Evolutionary conservation across 306 rosid genomes (phyloP).

Genomic region (Arachis stenosperma): DNA sequence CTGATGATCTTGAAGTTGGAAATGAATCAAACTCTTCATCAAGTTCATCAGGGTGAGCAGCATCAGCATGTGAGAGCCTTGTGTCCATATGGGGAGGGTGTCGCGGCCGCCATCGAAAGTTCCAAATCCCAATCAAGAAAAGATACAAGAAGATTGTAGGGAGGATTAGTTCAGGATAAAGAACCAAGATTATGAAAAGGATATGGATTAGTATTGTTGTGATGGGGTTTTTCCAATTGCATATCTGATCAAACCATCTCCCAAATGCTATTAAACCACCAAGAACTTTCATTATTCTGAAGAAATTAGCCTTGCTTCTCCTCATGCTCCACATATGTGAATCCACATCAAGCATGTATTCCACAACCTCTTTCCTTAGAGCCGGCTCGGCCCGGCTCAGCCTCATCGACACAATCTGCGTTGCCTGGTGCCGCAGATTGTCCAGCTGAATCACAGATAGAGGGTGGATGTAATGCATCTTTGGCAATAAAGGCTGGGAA

Average conservation of each 20-base stretch:
- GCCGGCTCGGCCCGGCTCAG: slow-evolving; percentile 85
- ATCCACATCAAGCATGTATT: slow-evolving; percentile 92
- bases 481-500: slow-evolving; percentile 84
- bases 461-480: slow-evolving; percentile 94
- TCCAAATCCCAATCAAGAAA: slow-evolving; percentile 93
- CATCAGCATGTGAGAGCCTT: slow-evolving; percentile 81
- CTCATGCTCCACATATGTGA: slow-evolving; percentile 97
- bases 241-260: slow-evolving; percentile 86
- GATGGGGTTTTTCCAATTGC: slow-evolving; percentile 89
- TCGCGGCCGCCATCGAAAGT: slow-evolving; percentile 74
- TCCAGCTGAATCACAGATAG: slow-evolving; percentile 80
- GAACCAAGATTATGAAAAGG: slow-evolving; percentile 76
- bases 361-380: slow-evolving; percentile 81
- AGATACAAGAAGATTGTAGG: slow-evolving; percentile 85
- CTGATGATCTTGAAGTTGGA: slow-evolving; percentile 68
- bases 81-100: slow-evolving; percentile 97
- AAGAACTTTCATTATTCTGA: slow-evolving; percentile 85
- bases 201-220: slow-evolving; percentile 81
- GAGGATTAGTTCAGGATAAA: slow-evolving; percentile 82
- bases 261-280: slow-evolving; percentile 70
- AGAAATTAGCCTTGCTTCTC: slow-evolving; percentile 96
- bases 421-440: slow-evolving; percentile 81
- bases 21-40: slow-evolving; percentile 88
- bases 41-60: slow-evolving; percentile 76
- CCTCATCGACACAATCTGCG: slow-evolving; percentile 79